Evolutionary conservation across 768 basidiomycete genomes (phyloP).

Genomic region (Russula olivacea): DNA sequence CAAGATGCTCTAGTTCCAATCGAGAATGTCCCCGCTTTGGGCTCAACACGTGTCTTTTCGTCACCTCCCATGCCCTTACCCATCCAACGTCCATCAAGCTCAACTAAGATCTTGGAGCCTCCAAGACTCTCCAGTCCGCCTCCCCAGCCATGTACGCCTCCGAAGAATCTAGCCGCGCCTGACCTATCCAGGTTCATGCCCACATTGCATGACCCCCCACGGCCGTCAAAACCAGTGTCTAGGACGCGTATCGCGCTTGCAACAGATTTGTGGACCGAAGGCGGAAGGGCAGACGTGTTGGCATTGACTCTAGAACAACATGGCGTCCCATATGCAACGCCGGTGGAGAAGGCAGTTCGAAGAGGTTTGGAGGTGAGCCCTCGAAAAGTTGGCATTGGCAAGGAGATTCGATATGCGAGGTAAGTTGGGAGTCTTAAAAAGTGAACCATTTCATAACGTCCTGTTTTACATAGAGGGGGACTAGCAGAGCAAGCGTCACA

Average conservation of each 20-base stretch:
- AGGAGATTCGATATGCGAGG: slow-evolving; percentile 44
- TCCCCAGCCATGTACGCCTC: slow-evolving; percentile 16
- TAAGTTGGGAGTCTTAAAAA: slow-evolving; percentile 28
- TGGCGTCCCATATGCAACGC: slow-evolving; percentile 34
- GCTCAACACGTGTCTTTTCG: not conserved
- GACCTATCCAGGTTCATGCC: slow-evolving; percentile 4
- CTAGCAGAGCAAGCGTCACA: slow-evolving; percentile 19
- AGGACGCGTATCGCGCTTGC: slow-evolving; percentile 48
- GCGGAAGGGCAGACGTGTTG: slow-evolving; percentile 44
- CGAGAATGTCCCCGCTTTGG: not conserved
- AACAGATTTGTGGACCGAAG: slow-evolving; percentile 48
- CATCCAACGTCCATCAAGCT: not conserved
- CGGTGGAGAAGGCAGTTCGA: slow-evolving; percentile 35
- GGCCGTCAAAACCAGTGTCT: slow-evolving; percentile 40
- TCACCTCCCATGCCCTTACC: not conserved
- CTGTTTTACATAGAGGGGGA: slow-evolving; percentile 5
- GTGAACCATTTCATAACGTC: not conserved
- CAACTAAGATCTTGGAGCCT: slow-evolving; percentile 5
- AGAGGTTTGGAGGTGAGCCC: slow-evolving; percentile 58
- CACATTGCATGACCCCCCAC: not conserved
- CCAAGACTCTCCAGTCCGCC: not conserved
- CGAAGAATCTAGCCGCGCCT: slow-evolving; percentile 1
- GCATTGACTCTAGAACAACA: slow-evolving; percentile 50
- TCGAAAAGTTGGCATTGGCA: slow-evolving; percentile 40
- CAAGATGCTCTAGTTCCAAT: not conserved